phyloP scores from a whole-genome alignment of 2,329 filamentous ascomycete genomes.

The Neonectria punicea region DNA sequence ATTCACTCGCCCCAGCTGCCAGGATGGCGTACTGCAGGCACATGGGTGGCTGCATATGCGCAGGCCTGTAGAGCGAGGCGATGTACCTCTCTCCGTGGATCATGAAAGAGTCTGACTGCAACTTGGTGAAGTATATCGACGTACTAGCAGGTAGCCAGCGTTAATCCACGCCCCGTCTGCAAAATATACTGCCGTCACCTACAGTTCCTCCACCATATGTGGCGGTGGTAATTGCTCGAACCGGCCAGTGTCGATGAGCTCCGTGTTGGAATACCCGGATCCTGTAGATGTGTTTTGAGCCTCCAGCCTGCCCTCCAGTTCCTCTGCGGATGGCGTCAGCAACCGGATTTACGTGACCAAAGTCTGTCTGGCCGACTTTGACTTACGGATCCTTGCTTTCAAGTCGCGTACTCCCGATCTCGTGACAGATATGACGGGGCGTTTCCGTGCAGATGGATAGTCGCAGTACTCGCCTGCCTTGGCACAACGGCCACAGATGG shows the following conservation, averaged over 20 bases:
- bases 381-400: conserved; percentile 27
- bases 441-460: conserved; percentile 26
- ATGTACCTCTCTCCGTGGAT: conserved; percentile 79
- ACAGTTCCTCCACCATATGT: conserved; percentile 31
- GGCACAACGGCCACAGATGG: conserved; percentile 22
- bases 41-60: conserved; percentile 80
- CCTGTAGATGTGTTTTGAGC: conserved; percentile 15
- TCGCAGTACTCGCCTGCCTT: conserved; percentile 26
- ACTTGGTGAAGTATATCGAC: conserved; percentile 73
- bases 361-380: background rate
- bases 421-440: conserved; percentile 20
- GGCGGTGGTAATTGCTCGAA: conserved; percentile 31
- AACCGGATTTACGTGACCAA: background rate
- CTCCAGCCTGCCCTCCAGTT: conserved; percentile 50
- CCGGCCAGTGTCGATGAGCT: conserved; percentile 32
- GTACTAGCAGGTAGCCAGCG: background rate
- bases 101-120: conserved; percentile 77
- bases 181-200: background rate
- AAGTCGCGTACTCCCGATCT: conserved; percentile 29
- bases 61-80: conserved; percentile 73
- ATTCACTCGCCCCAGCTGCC: conserved; percentile 75
- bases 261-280: conserved; percentile 7
- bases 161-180: background rate
- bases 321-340: conserved; percentile 27
- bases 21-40: conserved; percentile 86